Base-by-base conservation (phyloP, 2,329 filamentous ascomycete species). In the Aspergillus sp. region DNA sequence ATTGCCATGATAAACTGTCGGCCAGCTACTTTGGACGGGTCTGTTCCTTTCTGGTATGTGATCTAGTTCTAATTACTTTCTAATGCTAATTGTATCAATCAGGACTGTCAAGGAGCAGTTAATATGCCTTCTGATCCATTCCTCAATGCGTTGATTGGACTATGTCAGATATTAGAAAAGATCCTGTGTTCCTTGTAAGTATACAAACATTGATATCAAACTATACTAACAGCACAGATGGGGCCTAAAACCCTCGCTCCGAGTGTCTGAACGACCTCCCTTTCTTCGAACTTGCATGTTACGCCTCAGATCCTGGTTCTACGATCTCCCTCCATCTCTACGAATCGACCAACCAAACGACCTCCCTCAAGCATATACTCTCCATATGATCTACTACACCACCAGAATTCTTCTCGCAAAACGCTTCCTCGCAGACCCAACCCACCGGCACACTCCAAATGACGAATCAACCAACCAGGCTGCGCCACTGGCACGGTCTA, bases 371-470 rank as follows among this genome's bases (percentile, higher is more conserved):
- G 51, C 52, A 2, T 66, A 65, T 37, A 60, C 52, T 1, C 49
- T 66, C 9, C 59, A 55, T 41, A 67, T 67, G 64, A 51, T 62
- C 11, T 66, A 65, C 39, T 59, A 67, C 36, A 67, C 62, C 2
- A 53, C 57, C 6, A 47, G 54, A 27, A 61, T 67, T 6, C 50
- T 67, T 10, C 57, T 67, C 9, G 54, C 56, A 27, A 62, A 58
- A 7, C 62, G 60, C 1, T 62, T 65, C 42, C 9, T 61, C 6
- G 39, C 41, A 42, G 8, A 40, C 1, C 29, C 39, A 12, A 1
- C 19, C 6, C 27, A 36, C 19, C 19, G 19, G 4, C 19, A 12
- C n/a, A 8, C 31, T 19, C 19, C 19, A 19, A 26, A 40, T 34
- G 13, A 19, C 40, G 37, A 36, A 13, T 28, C 12, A 26, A 33